Evolutionary conservation across 176 grass and related monocot species (phyloP).

Genomic region (Oryza rufipogon): DNA sequence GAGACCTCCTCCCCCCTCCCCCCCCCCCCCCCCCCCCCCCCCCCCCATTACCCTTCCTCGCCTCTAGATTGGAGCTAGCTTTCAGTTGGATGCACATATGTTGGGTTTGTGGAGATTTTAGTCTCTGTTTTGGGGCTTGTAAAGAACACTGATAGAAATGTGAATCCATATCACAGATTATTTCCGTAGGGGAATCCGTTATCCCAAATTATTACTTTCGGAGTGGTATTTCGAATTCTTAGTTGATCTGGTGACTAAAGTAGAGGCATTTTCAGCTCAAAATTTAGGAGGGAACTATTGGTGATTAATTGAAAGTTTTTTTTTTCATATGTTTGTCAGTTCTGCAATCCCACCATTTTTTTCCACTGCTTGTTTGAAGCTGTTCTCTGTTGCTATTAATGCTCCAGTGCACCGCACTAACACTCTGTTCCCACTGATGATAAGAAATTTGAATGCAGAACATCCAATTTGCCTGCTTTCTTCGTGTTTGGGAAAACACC

Average conservation of each 20-base stretch:
- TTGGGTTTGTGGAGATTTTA: background rate
- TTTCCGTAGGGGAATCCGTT: too few species aligned
- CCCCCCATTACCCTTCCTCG: background rate
- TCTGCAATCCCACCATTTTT: background rate
- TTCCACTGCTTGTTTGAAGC: background rate
- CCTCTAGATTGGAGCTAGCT: background rate
- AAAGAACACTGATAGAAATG: background rate
- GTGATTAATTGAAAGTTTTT: background rate
- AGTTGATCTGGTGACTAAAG: background rate
- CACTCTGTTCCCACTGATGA: slow-evolving; percentile 4
- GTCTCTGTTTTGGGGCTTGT: background rate
- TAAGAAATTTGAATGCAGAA: slow-evolving; percentile 53
- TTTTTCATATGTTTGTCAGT: background rate
- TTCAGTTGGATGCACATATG: background rate
- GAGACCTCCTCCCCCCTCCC: slow-evolving; percentile 26
- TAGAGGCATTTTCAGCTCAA: background rate
- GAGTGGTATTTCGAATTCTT: background rate
- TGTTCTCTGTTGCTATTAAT: background rate
- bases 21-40: too few species aligned
- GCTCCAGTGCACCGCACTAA: background rate
- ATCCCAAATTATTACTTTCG: background rate
- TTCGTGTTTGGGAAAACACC: slow-evolving; percentile 85
- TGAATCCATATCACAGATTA: background rate
- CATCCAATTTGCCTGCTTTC: slow-evolving; percentile 83
- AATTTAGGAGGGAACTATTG: background rate